phyloP scores from a whole-genome alignment of 2,329 filamentous ascomycete genomes.

The Fusarium marasasianum region DNA sequence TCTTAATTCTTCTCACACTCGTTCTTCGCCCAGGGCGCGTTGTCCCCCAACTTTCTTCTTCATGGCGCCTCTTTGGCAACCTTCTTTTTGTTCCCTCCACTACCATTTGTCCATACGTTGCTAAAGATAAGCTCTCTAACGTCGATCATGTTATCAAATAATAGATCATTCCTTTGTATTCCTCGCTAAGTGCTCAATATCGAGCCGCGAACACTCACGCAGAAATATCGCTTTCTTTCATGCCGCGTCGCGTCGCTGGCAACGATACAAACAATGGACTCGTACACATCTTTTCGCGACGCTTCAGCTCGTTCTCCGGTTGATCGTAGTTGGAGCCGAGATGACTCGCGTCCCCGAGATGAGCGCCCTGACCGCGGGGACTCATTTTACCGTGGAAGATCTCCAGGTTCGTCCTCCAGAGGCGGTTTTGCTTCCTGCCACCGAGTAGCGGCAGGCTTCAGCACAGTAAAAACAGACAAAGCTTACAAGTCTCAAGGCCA shows the following conservation, averaged over 20 bases:
- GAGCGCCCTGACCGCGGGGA: constrained; percentile 60
- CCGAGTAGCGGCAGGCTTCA: background rate
- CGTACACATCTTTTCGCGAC: constrained; percentile 64
- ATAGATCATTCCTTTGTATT: constrained; percentile 52
- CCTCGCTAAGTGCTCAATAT: constrained; percentile 38
- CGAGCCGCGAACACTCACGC: constrained; percentile 1
- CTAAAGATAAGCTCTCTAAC: constrained; percentile 65
- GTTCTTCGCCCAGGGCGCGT: constrained; percentile 23
- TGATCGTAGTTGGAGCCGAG: constrained; percentile 64
- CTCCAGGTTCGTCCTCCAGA: constrained; percentile 68
- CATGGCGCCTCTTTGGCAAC: constrained; percentile 43
- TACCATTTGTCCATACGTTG: constrained; percentile 37
- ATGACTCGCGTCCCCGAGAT: constrained; percentile 62
- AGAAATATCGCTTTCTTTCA: constrained; percentile 14
- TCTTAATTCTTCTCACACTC: constrained; percentile 14
- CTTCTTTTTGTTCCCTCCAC: constrained; percentile 37
- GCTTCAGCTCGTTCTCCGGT: constrained; percentile 61
- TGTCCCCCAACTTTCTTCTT: constrained; percentile 30
- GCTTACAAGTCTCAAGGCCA: constrained; percentile 52
- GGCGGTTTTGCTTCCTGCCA: background rate
- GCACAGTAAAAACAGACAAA: background rate
- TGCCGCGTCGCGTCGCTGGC: constrained; percentile 27
- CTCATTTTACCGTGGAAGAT: constrained; percentile 72
- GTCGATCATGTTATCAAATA: constrained; percentile 61
- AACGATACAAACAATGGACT: constrained; percentile 57